phyloP scores from a whole-genome alignment of 768 basidiomycete genomes.

The Rubroboletus satanas region DNA sequence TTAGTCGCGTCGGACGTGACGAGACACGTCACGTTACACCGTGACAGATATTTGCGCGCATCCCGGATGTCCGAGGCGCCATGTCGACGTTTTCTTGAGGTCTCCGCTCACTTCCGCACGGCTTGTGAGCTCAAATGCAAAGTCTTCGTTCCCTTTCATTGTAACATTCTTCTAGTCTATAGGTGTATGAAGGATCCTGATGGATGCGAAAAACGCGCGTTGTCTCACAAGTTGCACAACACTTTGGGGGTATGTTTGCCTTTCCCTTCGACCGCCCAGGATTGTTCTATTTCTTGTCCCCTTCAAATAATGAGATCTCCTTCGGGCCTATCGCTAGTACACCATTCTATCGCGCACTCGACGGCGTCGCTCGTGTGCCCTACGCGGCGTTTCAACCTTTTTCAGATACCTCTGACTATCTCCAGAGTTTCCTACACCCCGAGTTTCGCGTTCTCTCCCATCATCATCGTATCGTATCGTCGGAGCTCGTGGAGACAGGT shows the following conservation, averaged over 20 bases:
- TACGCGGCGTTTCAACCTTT: not conserved
- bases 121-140: not conserved
- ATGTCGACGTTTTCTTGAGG: too few relatives aligned
- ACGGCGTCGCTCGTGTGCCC: not conserved
- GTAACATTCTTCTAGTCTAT: not conserved
- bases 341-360: constrained; percentile 1
- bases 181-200: not conserved
- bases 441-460: not conserved
- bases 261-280: not conserved
- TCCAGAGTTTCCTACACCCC: not conserved
- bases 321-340: not conserved
- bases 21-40: not conserved
- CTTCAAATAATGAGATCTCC: not conserved
- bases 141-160: not conserved
- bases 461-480: not conserved
- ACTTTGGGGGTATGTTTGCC: not conserved
- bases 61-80: too few relatives aligned
- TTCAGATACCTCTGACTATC: not conserved
- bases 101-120: not conserved
- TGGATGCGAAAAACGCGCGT: not conserved
- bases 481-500: not conserved
- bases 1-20: not conserved
- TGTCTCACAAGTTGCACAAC: not conserved
- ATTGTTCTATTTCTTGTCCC: not conserved
- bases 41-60: not conserved